These are phyloP conservation scores for Nemania sp. DNA, from an alignment of 2,329 filamentous ascomycete species.

Conservation along the genomic window DNA sequence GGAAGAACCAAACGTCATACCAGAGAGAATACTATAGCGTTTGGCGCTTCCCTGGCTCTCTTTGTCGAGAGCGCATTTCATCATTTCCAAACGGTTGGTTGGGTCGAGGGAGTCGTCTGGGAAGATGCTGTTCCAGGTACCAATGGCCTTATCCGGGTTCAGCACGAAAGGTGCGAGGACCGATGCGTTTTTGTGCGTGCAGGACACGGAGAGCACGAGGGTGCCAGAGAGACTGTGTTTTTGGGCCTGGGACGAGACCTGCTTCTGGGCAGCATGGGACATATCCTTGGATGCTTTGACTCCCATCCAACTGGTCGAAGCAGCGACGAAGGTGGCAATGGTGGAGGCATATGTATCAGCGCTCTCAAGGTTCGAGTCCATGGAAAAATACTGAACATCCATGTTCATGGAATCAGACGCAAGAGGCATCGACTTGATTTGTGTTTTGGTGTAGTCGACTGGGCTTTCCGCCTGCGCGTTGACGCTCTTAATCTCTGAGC, in stretches of 20 bases:
- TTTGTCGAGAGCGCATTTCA: neutral
- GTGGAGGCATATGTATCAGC: constrained; percentile 7
- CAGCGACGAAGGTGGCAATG: constrained; percentile 9
- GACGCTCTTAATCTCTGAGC: constrained; percentile 10
- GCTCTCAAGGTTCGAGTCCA: constrained; percentile 18
- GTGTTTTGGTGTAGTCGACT: constrained; percentile 23
- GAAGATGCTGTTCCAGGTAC: constrained; percentile 23
- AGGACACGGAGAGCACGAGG: constrained; percentile 24
- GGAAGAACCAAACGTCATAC: constrained; percentile 27
- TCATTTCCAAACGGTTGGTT: neutral
- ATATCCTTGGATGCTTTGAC: constrained; percentile 13
- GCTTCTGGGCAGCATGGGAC: constrained; percentile 11
- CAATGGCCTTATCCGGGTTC: constrained; percentile 25
- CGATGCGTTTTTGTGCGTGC: constrained; percentile 28
- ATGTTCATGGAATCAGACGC: constrained; percentile 27
- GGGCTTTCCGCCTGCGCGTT: constrained; percentile 18
- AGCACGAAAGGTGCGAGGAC: constrained; percentile 24
- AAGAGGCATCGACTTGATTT: constrained; percentile 27
- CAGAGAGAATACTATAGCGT: constrained; percentile 26
- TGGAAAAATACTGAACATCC: constrained; percentile 29
- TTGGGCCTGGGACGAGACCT: constrained; percentile 17
- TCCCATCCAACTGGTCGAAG: constrained; percentile 13
- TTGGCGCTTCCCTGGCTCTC: neutral
- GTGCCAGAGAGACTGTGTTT: constrained; percentile 23
- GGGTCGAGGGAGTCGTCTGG: constrained; percentile 13